These are phyloP conservation scores for Mycena capillaripes DNA, from an alignment of 768 basidiomycete genomes.

Conservation along the genomic window DNA sequence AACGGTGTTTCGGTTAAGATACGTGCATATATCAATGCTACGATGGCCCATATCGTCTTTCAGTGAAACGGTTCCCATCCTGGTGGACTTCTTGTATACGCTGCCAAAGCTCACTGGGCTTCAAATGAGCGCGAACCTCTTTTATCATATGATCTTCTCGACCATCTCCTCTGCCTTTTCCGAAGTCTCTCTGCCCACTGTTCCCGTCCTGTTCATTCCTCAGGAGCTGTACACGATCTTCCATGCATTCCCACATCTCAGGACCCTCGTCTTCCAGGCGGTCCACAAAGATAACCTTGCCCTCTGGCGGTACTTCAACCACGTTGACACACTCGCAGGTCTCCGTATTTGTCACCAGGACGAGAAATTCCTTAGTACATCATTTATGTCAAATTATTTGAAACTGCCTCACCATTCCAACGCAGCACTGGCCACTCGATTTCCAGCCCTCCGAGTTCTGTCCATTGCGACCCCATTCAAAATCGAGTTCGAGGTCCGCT, in stretches of 20 bases:
- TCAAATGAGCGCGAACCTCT: background rate
- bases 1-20: background rate
- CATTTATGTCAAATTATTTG: too few species aligned
- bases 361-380: too few species aligned
- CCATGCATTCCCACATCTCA: constrained; percentile 14
- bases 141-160: background rate
- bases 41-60: background rate
- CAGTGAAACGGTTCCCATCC: background rate
- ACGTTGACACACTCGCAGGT: background rate
- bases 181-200: background rate
- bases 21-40: constrained; percentile 6
- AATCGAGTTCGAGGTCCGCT: background rate
- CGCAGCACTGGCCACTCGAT: background rate
- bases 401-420: background rate
- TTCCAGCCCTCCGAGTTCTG: background rate
- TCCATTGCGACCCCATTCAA: background rate
- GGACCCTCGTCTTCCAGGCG: background rate
- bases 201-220: background rate
- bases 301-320: background rate
- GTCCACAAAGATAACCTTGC: background rate
- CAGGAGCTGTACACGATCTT: background rate
- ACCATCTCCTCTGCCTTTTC: background rate
- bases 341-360: background rate
- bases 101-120: constrained; percentile 12
- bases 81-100: background rate